phyloP scores from a whole-genome alignment of 306 rosid genomes.

The Oemleria cerasiformis region DNA sequence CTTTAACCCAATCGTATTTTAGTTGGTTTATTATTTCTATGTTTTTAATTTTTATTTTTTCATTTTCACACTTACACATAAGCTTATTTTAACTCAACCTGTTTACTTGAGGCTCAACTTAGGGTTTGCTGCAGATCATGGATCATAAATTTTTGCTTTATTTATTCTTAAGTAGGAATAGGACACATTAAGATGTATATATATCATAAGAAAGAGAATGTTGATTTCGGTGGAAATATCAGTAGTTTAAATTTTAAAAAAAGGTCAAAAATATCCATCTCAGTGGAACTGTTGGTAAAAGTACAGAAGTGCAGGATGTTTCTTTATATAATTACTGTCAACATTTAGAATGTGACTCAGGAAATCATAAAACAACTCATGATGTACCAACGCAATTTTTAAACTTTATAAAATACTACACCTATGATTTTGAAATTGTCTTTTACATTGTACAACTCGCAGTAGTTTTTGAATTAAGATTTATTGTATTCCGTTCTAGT shows the following conservation, averaged over 20 bases:
- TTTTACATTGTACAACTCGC: background rate
- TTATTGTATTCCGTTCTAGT: background rate
- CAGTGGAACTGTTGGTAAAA: background rate
- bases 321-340: background rate
- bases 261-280: background rate
- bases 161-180: background rate
- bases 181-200: background rate
- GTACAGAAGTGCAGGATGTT: background rate
- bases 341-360: background rate
- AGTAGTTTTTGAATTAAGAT: background rate
- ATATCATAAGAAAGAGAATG: background rate
- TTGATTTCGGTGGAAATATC: background rate
- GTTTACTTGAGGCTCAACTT: background rate
- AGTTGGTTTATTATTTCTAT: background rate
- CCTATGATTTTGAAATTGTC: background rate
- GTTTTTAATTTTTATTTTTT: background rate
- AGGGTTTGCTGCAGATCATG: background rate
- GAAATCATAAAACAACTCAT: background rate
- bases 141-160: background rate
- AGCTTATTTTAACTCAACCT: background rate
- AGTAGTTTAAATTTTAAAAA: background rate
- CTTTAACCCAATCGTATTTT: background rate
- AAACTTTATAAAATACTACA: background rate
- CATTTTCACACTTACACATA: background rate
- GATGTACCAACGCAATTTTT: background rate